phyloP scores from a whole-genome alignment of 805 yeast genomes.

The Spathaspora boniae region DNA sequence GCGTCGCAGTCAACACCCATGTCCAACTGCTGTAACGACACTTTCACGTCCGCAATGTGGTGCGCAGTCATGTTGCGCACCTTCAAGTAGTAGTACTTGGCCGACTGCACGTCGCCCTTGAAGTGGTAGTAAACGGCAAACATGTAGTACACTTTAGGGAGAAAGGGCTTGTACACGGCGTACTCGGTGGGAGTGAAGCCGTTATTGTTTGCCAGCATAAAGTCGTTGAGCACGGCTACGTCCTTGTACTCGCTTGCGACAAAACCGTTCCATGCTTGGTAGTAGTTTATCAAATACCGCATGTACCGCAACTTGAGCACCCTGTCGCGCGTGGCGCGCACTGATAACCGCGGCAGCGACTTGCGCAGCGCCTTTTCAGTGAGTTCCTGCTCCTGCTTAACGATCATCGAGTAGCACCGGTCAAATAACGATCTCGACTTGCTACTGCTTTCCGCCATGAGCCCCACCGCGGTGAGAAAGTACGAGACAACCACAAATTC shows the following conservation, averaged over 20 bases:
- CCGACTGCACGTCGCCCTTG: slow-evolving; percentile 30
- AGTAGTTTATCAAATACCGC: slow-evolving; percentile 27
- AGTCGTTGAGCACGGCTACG: slow-evolving; percentile 24
- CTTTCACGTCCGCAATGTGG: slow-evolving; percentile 2
- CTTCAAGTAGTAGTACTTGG: slow-evolving; percentile 38
- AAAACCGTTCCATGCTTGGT: slow-evolving; percentile 36
- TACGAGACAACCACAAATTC: slow-evolving; percentile 41
- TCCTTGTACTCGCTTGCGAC: slow-evolving; percentile 21
- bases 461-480: slow-evolving; percentile 40
- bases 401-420: slow-evolving; percentile 31
- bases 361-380: slow-evolving; percentile 11
- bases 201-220: slow-evolving; percentile 33
- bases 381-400: slow-evolving; percentile 18
- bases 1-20: slow-evolving; percentile 25
- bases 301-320: slow-evolving; percentile 27
- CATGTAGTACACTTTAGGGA: slow-evolving; percentile 37
- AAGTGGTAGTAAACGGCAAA: slow-evolving; percentile 39
- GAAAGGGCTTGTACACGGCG: slow-evolving; percentile 29
- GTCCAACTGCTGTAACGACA: slow-evolving; percentile 13
- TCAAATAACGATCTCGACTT: slow-evolving; percentile 35
- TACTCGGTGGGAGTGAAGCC: slow-evolving; percentile 40
- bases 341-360: slow-evolving; percentile 8
- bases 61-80: slow-evolving; percentile 21
- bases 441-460: slow-evolving; percentile 29
- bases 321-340: slow-evolving; percentile 19